A percentile compares a stretch with the other conserved stretches of the same genome.
phyloP scores from a whole-genome alignment of 1,139 yeast genomes.

The Scheffersomyces stambukii region DNA sequence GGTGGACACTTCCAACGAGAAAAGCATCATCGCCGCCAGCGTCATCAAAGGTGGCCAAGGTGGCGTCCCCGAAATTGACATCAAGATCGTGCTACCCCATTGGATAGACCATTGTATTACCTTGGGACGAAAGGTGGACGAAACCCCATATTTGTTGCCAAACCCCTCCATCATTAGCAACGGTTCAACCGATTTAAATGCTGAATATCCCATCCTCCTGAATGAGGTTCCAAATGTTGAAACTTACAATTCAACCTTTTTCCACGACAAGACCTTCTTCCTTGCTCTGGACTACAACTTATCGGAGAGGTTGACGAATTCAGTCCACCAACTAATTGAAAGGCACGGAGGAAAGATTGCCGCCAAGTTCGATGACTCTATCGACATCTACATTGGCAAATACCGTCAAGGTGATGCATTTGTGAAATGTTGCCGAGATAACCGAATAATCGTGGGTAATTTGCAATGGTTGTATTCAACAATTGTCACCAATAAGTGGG shows the following conservation, averaged over 20 bases:
- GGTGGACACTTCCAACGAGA: conserved; percentile 47
- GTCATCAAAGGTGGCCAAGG: conserved; percentile 20
- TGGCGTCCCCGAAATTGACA: conserved; percentile 22
- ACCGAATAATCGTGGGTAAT: conserved; percentile 52
- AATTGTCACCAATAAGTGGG: conserved; percentile 53
- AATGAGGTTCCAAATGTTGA: neutral
- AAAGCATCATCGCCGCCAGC: conserved; percentile 38
- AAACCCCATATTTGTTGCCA: conserved; percentile 46
- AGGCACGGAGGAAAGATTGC: conserved; percentile 30
- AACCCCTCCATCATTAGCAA: conserved; percentile 16
- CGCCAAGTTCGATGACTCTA: conserved; percentile 18
- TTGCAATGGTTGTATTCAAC: conserved; percentile 72
- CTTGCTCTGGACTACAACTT: conserved; percentile 31
- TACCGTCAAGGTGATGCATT: conserved; percentile 55
- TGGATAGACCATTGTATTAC: conserved; percentile 75
- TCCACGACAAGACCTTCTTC: conserved; percentile 24
- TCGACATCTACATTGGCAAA: conserved; percentile 65
- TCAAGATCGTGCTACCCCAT: conserved; percentile 66
- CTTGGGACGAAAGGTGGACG: conserved; percentile 48
- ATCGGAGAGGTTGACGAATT: conserved; percentile 24
- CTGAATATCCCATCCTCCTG: conserved; percentile 4
- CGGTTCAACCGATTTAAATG: conserved; percentile 5
- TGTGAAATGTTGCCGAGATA: conserved; percentile 21
- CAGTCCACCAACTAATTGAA: conserved; percentile 24
- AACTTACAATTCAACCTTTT: no score